phyloP scores from a whole-genome alignment of 345 rosid species.

The Brassica rapa region DNA sequence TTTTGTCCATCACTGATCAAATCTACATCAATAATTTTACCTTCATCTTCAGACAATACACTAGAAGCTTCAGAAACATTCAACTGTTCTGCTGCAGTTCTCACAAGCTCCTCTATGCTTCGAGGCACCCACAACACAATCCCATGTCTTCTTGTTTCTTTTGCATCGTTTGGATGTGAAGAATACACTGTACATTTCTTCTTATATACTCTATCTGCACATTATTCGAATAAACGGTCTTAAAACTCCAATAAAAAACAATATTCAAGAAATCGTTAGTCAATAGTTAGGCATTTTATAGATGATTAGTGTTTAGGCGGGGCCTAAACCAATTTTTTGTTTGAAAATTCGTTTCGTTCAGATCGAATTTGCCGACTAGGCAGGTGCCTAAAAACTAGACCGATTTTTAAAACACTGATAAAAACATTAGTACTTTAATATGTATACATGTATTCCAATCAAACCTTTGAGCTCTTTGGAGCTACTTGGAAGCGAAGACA shows the following conservation, averaged over 20 bases:
- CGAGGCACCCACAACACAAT: conserved; percentile 69
- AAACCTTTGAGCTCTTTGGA: conserved; percentile 33
- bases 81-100: conserved; percentile 46
- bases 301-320: too few species aligned
- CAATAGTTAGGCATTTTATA: too few species aligned
- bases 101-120: conserved; percentile 61
- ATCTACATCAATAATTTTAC: conserved; percentile 54
- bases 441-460: neutral
- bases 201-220: conserved; percentile 20
- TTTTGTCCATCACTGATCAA: conserved; percentile 64
- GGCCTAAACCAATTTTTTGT: too few species aligned
- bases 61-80: conserved; percentile 37
- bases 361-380: too few species aligned
- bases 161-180: conserved; percentile 54
- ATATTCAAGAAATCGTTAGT: too few species aligned
- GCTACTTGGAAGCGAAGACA: conserved; percentile 39
- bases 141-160: conserved; percentile 54
- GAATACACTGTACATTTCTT: conserved; percentile 71
- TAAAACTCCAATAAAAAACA: too few species aligned
- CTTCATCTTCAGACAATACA: conserved; percentile 61
- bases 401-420: too few species aligned
- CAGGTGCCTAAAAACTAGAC: too few species aligned
- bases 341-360: too few species aligned
- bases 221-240: neutral
- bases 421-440: too few species aligned